Conservation (phyloP, 2,329 filamentous ascomycete species). For the Aaosphaeria arxii region DNA sequence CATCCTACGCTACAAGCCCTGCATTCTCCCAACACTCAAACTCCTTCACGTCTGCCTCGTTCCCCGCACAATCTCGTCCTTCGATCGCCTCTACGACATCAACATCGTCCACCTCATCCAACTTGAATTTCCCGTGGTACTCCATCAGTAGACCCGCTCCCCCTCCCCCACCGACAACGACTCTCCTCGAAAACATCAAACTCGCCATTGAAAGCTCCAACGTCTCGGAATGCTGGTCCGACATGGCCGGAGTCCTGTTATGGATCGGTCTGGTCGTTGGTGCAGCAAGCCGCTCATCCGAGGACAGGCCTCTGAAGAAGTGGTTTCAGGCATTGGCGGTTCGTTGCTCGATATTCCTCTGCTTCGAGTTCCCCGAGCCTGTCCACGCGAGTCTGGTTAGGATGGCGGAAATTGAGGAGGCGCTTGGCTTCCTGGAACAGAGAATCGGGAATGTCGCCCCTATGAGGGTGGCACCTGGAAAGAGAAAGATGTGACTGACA, state of each 20-base stretch:
- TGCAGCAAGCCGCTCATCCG: conserved; percentile 25
- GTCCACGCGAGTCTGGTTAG: conserved; percentile 24
- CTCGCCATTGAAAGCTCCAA: conserved; percentile 26
- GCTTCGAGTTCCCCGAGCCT: conserved; percentile 34
- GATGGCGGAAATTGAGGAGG: conserved; percentile 23
- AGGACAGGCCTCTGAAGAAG: conserved; percentile 9
- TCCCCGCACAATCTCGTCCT: conserved; percentile 3
- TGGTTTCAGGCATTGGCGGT: conserved; percentile 33
- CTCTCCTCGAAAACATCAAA: conserved; percentile 20
- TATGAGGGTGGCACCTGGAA: not conserved
- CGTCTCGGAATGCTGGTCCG: conserved; percentile 31
- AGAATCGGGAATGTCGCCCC: not conserved
- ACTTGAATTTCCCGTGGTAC: conserved; percentile 1
- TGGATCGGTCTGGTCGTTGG: conserved; percentile 34
- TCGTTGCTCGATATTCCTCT: conserved; percentile 29
- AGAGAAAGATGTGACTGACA: not conserved
- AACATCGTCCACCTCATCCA: conserved; percentile 5
- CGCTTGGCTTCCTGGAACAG: conserved; percentile 3
- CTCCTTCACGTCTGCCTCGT: not conserved
- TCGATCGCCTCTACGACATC: conserved; percentile 7
- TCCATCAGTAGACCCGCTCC: not conserved
- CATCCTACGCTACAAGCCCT: conserved; percentile 10
- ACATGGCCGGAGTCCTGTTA: conserved; percentile 37
- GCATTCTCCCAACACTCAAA: conserved; percentile 2
- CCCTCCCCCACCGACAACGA: conserved; percentile 1